Evolutionary conservation across 2,329 filamentous ascomycete species (phyloP), one percentile per base, ranked within the genome.

Genomic region (Aspergillus clavatus): DNA sequence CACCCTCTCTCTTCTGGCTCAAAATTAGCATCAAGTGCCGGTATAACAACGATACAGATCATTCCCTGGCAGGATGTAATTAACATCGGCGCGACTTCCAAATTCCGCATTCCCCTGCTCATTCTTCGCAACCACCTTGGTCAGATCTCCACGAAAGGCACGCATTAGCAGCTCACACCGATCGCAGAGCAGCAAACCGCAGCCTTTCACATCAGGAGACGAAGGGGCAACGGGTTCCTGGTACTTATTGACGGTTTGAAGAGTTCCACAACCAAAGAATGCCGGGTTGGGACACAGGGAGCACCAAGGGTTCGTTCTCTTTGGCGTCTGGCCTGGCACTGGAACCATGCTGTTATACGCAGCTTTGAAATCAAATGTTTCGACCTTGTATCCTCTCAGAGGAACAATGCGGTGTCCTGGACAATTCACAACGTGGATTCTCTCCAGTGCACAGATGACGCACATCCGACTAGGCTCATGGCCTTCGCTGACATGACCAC

Each of bases 251-350:
- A 49, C 19, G 0, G 19, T 16, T n/a, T 60, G 53, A 4, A 38
- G 22, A 0, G 45, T 45, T 4, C 47, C 37, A 42, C 72, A 75
- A 16, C 54, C 53, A 28, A 64, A 67, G 2, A 59, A 60, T 0
- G 70, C 72, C 1, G 68, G 62, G 8, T 56, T 56, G 2, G 63
- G 62, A 41, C 73, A 75, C 1, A 76, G 38, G 3, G 59, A 58
- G 49, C 73, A 75, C 66, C 68, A 73, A 5, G 51, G 14, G 10
- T 54, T 56, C 45, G 23, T 45, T 31, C 21, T 60, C 47, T 21
- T 39, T 10, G 7, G 45, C 33, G 8, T 50, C 50, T 49, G 38
- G 27, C 56, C 48, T 7, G 61, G 35, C 1, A 45, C 44, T 0
- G 47, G 45, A 3, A 45, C 40, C 22, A 66, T 43, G 26, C 53